Evolutionary conservation across 768 basidiomycete genomes (phyloP), one percentile per base, ranked within the genome.

Genomic region (Pleurotus pulmonarius): DNA sequence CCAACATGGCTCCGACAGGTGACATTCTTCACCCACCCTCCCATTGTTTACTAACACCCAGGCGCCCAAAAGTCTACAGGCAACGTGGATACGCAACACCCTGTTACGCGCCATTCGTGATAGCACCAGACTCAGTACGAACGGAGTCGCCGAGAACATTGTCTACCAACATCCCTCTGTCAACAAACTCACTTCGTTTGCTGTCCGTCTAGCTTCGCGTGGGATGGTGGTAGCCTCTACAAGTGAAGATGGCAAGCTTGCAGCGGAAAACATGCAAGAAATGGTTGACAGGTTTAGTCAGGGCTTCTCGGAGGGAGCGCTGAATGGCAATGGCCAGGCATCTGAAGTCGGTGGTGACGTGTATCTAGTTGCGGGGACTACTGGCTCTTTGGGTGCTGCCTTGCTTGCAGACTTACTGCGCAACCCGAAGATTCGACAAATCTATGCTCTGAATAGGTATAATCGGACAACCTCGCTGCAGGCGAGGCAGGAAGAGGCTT

Each of bases 1-100:
- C 58, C 64, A 65, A 37, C 59, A 69, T 47, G 74, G 75, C 3
- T 70, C 71, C 57, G 74, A 75, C 58, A 72, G 71, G 70, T 70
- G 39, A 5, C 12, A 7, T 7, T 18, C 20, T 11, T 22, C 24
- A 7, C 39, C 16, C 43, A 11, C 37, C 20, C 15, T 9, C 43
- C 29, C 15, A 16, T 16, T 34, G 37, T 15, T 20, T 25, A 15
- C 37, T 20, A 29, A 16, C 26, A 25, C 2, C 45, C 5, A 55
- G 7, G 37, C 25, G 38, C 2, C 25, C n/a, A 15, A 12, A 18
- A 55, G 54, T 55, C 29, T 55, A 9, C 54, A 55, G 38, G 54
- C 54, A 11, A 55, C 44, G 11, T 55, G 54, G 54, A 55, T 55
- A 16, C 54, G 54, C 4, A 55, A 55, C 15, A 38, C 54, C 29